phyloP scores from a whole-genome alignment of 108 stramenopile species.

The Seminavis robusta region DNA sequence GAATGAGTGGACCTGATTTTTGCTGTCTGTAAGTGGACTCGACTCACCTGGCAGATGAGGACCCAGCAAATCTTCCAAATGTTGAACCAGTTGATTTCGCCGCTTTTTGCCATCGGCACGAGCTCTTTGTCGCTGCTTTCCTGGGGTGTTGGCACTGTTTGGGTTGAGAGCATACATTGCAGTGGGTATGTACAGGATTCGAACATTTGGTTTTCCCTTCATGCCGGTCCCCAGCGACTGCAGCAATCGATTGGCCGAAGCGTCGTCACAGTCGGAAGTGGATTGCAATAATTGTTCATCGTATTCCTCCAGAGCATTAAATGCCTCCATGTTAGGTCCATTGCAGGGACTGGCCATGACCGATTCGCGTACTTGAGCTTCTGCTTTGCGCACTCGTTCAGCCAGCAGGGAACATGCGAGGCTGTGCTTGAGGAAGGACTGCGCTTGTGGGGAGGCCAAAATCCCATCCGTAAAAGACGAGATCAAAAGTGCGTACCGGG shows the following conservation, averaged over 20 bases:
- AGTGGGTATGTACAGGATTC: conserved; percentile 83
- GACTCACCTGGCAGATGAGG: too few relatives aligned
- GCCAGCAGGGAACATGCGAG: conserved; percentile 36
- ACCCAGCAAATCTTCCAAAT: conserved; percentile 38
- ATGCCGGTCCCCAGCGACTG: not conserved
- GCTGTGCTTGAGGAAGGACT: conserved; percentile 55
- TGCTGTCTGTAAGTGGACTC: not conserved
- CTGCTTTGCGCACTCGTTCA: conserved; percentile 27
- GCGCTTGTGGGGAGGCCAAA: conserved; percentile 29
- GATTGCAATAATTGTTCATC: conserved; percentile 18
- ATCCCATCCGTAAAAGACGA: conserved; percentile 81
- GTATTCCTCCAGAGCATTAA: conserved; percentile 36
- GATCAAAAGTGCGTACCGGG: too few relatives aligned
- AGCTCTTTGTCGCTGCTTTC: conserved; percentile 85
- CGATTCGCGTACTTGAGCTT: conserved; percentile 38
- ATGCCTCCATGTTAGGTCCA: conserved; percentile 51
- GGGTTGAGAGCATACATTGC: conserved; percentile 83
- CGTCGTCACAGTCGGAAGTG: not conserved
- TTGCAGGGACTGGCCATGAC: conserved; percentile 67
- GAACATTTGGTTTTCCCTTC: conserved; percentile 22
- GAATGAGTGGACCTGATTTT: not conserved
- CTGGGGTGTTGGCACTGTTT: conserved; percentile 61
- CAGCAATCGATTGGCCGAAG: not conserved
- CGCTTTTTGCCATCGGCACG: conserved; percentile 79
- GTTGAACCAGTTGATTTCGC: conserved; percentile 43